phyloP scores from a whole-genome alignment of 371 early-diverging fungal species.

The Apophysomyces ossiformis region DNA sequence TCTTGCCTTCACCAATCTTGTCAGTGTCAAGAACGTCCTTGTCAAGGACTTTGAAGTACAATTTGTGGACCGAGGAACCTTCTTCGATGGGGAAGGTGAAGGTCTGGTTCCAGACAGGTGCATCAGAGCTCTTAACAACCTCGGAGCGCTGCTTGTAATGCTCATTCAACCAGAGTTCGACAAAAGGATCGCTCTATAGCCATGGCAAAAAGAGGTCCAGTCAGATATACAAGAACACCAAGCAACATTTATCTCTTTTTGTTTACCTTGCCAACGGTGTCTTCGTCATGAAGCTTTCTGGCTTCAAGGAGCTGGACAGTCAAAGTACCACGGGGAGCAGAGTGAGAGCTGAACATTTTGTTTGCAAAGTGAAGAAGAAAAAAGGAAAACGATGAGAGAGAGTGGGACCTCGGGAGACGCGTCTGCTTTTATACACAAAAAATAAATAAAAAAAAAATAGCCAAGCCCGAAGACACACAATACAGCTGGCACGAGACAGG shows the following conservation, averaged over 20 bases:
- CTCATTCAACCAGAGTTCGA: constrained; percentile 33
- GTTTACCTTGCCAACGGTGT: constrained; percentile 25
- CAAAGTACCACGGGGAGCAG: constrained; percentile 30
- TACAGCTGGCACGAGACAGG: no score
- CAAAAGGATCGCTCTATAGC: constrained; percentile 30
- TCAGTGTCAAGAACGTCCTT: constrained; percentile 44
- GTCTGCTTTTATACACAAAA: not conserved
- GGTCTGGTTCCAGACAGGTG: constrained; percentile 30
- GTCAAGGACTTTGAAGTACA: constrained; percentile 47
- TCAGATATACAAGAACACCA: not conserved
- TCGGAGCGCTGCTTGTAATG: constrained; percentile 31
- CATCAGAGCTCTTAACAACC: constrained; percentile 17
- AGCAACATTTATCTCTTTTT: not conserved
- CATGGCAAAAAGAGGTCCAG: not conserved
- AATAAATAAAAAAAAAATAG: not conserved
- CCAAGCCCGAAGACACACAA: not conserved
- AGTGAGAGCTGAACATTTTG: constrained; percentile 29
- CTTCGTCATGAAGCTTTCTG: constrained; percentile 26
- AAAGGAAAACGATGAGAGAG: not conserved
- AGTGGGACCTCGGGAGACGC: no score
- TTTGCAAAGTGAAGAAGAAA: not conserved
- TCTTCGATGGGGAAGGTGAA: constrained; percentile 35
- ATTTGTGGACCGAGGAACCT: constrained; percentile 32
- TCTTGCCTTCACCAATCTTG: constrained; percentile 47
- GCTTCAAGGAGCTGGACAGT: constrained; percentile 25